Evolutionary conservation across 148 eudicot species (phyloP), one percentile per base, ranked within the genome.

Genomic region (Hydrangea macrophylla): DNA sequence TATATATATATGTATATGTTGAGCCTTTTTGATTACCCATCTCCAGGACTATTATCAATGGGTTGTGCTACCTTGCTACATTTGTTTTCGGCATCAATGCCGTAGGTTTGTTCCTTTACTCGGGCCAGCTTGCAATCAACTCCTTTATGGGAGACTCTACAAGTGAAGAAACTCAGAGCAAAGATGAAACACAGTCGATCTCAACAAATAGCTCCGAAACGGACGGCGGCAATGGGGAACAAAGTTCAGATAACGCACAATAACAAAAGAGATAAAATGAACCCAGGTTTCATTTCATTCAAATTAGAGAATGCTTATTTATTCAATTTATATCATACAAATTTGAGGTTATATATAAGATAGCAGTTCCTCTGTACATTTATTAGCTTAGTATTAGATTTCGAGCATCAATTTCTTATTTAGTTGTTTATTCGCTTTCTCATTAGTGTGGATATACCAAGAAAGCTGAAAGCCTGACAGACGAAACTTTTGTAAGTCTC

Each of bases 41-140:
- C 54, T 83, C 87, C 86, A 93, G 98, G 89, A 93, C 96, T 22
- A 88, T 93, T 15, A 77, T 93, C 44, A 93, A 86, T 40, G 98
- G 98, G 31, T 11, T 93, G 53, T 92, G 98, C 72, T 92, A 92
- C 81, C 96, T 92, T 55, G 98, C 98, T 31, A 92, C 98, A 45
- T 92, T 87, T 61, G 87, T 93, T 39, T 93, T 93, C 33, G 98
- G 96, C 62, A 40, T 85, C 81, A 93, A 93, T 42, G 71, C 95
- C 20, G 18, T 88, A 7, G 98, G 98, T 28, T 68, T 93, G 55
- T 57, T 93, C 68, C 77, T 90, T 58, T 90, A 90, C 71, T 81
- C 98, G 9, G 92, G 84, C 28, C 94, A 90, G 78, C 87, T 93
- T 24, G 87, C 87, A 30, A 39, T 90, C 55, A 85, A 81, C 75